Evolutionary conservation across 2,329 filamentous ascomycete species (phyloP).

Genomic region (Exutisphaerella laricina): DNA sequence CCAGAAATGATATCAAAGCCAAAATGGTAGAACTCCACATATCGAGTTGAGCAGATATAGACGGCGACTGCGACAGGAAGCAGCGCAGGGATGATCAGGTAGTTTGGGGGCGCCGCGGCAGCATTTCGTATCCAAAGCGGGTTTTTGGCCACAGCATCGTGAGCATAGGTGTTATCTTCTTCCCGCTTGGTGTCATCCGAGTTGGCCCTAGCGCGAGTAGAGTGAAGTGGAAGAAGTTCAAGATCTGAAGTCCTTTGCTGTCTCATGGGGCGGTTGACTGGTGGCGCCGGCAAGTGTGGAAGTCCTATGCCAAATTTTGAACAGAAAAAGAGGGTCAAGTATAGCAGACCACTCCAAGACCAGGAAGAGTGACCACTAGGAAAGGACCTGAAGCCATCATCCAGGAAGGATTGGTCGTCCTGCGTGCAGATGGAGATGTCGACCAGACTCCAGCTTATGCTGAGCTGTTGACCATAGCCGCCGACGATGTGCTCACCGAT

Average conservation of each 20-base stretch:
- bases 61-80: conserved; percentile 17
- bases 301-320: conserved; percentile 72
- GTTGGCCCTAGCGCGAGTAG: conserved; percentile 15
- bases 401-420: conserved; percentile 53
- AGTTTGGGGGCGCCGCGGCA: conserved; percentile 76
- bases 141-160: conserved; percentile 36
- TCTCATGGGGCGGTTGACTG: conserved; percentile 19
- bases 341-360: conserved; percentile 72
- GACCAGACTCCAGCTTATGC: conserved; percentile 62
- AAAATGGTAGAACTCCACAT: conserved; percentile 82
- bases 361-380: conserved; percentile 71
- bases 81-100: conserved; percentile 46
- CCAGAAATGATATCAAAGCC: conserved; percentile 90
- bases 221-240: conserved; percentile 27
- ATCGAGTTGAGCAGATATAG: conserved; percentile 62
- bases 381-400: conserved; percentile 82
- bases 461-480: conserved; percentile 49
- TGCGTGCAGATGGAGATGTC: conserved; percentile 70
- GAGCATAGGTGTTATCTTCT: conserved; percentile 3
- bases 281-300: conserved; percentile 54
- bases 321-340: conserved; percentile 80
- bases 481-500: conserved; percentile 57
- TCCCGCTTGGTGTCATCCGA: conserved; percentile 14
- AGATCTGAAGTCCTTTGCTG: conserved; percentile 10
- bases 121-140: conserved; percentile 48